A percentile compares a stretch with the other conserved stretches of the same genome.
phyloP scores from a whole-genome alignment of 768 basidiomycete species.

The Mycena sanguinolenta region DNA sequence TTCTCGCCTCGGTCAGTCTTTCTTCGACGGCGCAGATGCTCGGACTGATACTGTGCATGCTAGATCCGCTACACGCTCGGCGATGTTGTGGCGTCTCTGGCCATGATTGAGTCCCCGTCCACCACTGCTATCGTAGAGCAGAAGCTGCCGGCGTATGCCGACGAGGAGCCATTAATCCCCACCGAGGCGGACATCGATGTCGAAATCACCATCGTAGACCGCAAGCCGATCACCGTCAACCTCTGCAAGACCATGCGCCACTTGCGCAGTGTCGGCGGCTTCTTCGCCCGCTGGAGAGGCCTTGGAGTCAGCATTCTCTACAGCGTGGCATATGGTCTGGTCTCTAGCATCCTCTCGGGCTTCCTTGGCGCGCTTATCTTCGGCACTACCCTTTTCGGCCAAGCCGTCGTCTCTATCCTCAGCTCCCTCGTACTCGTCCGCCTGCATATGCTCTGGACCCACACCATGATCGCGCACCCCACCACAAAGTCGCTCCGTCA shows the following conservation, averaged over 20 bases:
- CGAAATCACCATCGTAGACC: conserved; percentile 8
- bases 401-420: neutral
- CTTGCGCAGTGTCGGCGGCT: conserved; percentile 18
- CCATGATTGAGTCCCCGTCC: conserved; percentile 24
- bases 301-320: conserved; percentile 17
- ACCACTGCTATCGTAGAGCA: conserved; percentile 10
- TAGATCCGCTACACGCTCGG: conserved; percentile 26
- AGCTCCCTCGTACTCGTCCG: conserved; percentile 7
- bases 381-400: too few relatives aligned
- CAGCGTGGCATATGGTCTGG: neutral
- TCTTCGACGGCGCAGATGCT: too few relatives aligned
- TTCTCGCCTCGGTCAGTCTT: too few relatives aligned
- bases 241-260: conserved; percentile 20
- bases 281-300: conserved; percentile 24
- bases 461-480: conserved; percentile 16
- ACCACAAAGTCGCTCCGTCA: neutral
- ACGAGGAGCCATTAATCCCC: conserved; percentile 16
- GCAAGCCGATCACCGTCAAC: conserved; percentile 18
- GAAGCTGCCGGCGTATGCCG: conserved; percentile 6
- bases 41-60: too few relatives aligned
- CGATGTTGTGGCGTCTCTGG: conserved; percentile 21
- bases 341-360: conserved; percentile 5
- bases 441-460: conserved; percentile 21
- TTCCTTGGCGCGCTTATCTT: neutral
- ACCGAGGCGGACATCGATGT: conserved; percentile 2